Conservation (phyloP, 257 asterid species). For the Agastache rugosa region DNA sequence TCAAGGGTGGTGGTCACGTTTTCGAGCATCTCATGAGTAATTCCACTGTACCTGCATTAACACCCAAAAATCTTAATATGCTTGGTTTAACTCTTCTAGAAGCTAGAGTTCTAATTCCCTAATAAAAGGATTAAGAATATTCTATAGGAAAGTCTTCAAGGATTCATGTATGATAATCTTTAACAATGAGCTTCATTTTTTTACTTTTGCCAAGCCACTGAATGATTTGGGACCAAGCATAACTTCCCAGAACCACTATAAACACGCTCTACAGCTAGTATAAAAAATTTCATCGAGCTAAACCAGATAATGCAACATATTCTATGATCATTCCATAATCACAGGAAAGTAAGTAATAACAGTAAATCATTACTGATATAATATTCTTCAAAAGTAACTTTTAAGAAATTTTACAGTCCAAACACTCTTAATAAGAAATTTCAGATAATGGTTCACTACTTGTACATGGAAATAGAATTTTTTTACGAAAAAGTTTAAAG, state of each 20-base stretch:
- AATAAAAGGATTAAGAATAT: background rate
- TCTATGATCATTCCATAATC: background rate
- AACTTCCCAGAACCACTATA: background rate
- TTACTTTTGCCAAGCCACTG: slow-evolving; percentile 1
- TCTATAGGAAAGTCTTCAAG: background rate
- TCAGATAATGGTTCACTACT: background rate
- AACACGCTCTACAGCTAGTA: background rate
- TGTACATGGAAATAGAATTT: too few species aligned
- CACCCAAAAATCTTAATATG: slow-evolving; percentile 7
- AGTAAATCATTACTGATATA: background rate
- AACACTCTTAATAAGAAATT: background rate
- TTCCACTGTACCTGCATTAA: slow-evolving; percentile 91
- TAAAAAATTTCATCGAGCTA: background rate
- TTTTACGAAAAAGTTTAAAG: too few species aligned
- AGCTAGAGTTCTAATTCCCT: background rate
- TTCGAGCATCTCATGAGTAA: slow-evolving; percentile 76
- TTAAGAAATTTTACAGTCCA: background rate
- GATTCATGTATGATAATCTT: background rate
- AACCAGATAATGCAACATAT: background rate
- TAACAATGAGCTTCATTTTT: background rate
- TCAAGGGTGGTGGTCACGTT: slow-evolving; percentile 79
- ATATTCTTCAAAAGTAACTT: background rate
- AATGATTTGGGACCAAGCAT: slow-evolving; percentile 3
- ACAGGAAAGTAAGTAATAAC: background rate
- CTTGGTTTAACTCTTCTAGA: background rate